Evolutionary conservation across 106 monocot genomes (phyloP).

Genomic region (Posidonia australis): DNA sequence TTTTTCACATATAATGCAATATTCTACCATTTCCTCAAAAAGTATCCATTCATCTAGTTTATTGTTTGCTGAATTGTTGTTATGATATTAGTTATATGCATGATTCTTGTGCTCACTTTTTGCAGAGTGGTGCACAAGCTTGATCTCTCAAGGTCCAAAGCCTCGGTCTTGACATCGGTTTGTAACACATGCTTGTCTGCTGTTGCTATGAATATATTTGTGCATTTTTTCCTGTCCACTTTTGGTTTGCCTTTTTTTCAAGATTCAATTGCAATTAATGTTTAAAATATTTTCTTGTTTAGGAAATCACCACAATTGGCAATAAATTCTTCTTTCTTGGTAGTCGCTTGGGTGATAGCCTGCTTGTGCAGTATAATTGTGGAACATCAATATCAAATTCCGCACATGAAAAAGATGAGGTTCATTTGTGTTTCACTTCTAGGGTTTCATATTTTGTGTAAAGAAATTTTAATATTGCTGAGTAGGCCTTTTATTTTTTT

Average conservation of each 20-base stretch:
- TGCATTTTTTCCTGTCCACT: neutral
- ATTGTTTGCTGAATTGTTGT: too few relatives aligned
- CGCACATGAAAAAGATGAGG: conserved; percentile 57
- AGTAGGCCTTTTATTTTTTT: neutral
- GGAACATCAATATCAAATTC: conserved; percentile 31
- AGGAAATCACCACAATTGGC: conserved; percentile 80
- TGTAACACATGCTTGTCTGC: conserved; percentile 10
- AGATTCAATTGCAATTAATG: neutral
- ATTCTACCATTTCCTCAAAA: too few relatives aligned
- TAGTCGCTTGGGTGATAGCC: conserved; percentile 87
- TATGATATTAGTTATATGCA: too few relatives aligned
- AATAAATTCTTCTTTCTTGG: conserved; percentile 94
- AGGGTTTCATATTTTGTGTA: neutral
- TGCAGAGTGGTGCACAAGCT: conserved; percentile 76
- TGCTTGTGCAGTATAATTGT: conserved; percentile 86
- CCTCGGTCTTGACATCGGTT: conserved; percentile 88
- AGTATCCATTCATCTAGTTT: too few relatives aligned
- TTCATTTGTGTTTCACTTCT: conserved; percentile 6
- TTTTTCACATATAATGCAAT: too few relatives aligned
- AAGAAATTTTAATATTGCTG: neutral
- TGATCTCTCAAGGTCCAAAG: conserved; percentile 84
- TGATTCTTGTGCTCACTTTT: conserved; percentile 1
- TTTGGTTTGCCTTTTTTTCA: neutral
- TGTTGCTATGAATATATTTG: neutral
- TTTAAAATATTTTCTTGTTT: neutral